Evolutionary conservation across 2,329 filamentous ascomycete genomes (phyloP).

Genomic region (Trichothecium roseum): DNA sequence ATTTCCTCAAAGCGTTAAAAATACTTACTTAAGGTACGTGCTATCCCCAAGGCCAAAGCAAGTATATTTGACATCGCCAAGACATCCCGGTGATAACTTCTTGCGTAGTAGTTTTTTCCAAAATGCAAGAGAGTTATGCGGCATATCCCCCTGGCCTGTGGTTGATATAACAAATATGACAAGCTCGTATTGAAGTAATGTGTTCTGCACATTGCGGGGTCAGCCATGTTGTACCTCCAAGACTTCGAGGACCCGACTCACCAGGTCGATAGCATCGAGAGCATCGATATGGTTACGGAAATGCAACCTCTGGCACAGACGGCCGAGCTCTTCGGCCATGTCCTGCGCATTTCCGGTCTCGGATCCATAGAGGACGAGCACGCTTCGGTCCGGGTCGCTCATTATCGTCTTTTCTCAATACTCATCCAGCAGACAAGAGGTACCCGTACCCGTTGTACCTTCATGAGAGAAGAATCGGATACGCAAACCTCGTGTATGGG

Average conservation of each 20-base stretch:
- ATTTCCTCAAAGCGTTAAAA: not conserved
- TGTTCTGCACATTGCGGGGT: slow-evolving; percentile 26
- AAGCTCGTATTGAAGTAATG: slow-evolving; percentile 40
- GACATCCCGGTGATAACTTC: slow-evolving; percentile 60
- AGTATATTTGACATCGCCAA: slow-evolving; percentile 62
- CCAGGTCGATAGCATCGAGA: slow-evolving; percentile 65
- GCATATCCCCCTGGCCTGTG: slow-evolving; percentile 89
- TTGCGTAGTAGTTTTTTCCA: slow-evolving; percentile 80
- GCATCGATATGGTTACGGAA: slow-evolving; percentile 69
- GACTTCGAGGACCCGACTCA: slow-evolving; percentile 37
- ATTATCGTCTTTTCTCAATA: slow-evolving; percentile 8
- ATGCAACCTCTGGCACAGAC: slow-evolving; percentile 63
- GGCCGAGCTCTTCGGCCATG: slow-evolving; percentile 73
- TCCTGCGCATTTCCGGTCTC: slow-evolving; percentile 95
- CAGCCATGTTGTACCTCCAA: not conserved
- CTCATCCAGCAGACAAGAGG: too few species aligned
- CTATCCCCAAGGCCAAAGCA: slow-evolving; percentile 91
- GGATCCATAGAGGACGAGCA: slow-evolving; percentile 79
- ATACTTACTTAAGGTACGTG: slow-evolving; percentile 73
- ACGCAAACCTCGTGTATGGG: not conserved
- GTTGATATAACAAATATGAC: slow-evolving; percentile 81
- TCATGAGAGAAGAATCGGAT: not conserved
- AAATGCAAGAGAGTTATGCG: slow-evolving; percentile 68
- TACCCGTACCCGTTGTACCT: not conserved
- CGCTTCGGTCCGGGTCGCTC: slow-evolving; percentile 22